These are phyloP conservation scores for Drechslerella coelobrocha DNA, from an alignment of 2,329 filamentous ascomycete species.

Conservation along the genomic window DNA sequence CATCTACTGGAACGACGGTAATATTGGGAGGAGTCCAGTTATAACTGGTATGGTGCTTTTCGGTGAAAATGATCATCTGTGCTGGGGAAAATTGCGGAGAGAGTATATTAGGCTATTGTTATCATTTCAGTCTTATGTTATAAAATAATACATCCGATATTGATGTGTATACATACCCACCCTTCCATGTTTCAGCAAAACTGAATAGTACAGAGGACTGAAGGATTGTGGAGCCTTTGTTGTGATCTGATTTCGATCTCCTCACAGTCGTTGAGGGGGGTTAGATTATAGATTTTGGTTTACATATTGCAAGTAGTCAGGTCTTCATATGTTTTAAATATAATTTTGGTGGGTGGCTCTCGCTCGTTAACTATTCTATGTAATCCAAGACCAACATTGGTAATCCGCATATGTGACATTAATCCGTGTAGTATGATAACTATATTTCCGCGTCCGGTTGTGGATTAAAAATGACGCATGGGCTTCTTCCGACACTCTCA, in stretches of 20 bases:
- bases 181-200: slow-evolving; percentile 17
- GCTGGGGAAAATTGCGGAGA: slow-evolving; percentile 8
- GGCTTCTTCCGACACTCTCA: background rate
- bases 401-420: slow-evolving; percentile 2
- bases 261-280: background rate
- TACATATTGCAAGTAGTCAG: background rate
- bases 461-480: background rate
- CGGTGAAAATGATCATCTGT: slow-evolving; percentile 19
- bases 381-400: background rate
- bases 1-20: slow-evolving; percentile 9
- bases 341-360: background rate
- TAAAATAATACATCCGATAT: slow-evolving; percentile 6
- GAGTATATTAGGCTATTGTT: slow-evolving; percentile 10
- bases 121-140: slow-evolving; percentile 9
- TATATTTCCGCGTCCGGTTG: background rate
- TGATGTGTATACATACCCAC: slow-evolving; percentile 7
- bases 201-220: background rate
- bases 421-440: background rate
- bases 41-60: background rate
- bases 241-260: background rate
- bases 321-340: background rate
- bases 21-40: slow-evolving; percentile 26
- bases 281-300: slow-evolving; percentile 6
- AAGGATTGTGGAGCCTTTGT: background rate
- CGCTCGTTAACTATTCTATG: background rate